Base-by-base conservation (phyloP, 2,329 filamentous ascomycete genomes). In the Elsinoe australis region DNA sequence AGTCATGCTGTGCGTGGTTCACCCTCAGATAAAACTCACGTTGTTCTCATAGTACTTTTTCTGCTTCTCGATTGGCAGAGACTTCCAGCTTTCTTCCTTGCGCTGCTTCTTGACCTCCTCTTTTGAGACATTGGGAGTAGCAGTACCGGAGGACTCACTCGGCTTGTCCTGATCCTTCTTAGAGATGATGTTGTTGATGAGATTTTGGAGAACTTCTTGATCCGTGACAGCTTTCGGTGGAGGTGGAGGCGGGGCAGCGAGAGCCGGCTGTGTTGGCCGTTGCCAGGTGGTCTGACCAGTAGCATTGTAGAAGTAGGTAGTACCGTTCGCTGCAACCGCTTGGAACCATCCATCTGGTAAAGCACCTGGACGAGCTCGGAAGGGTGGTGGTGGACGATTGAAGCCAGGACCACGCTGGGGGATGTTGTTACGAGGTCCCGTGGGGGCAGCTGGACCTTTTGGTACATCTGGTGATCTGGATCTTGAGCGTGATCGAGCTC, bases 1-100 rank as follows among this genome's bases (percentile, higher is more conserved):
- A 53, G 58, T 36, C 2, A 31, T 7, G 22, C 4, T 5, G 7
- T 6, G 9, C 24, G 33, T 28, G 29, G 26, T 14, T 5, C 17
- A 5, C 17, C 3, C 1, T 10, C 8, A 1, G 26, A 35, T 8
- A 44, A 28, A 34, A 71, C 85, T 64, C 74, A 94, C 87, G 45
- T 88, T 94, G 61, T 89, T 89, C 65, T 95, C 89, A 59, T 95
- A 96, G 2, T 95, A 74, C 70, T 87, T 95, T 78, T 88, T 94
- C 67, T 92, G 87, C 67, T 95, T 95, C 55, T 95, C 89, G 56
- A 80, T 64, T 1, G 82, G 72, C 24, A 82, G 64, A 51, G 74
- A 75, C 49, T 79, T 75, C 85, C 85, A 88, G 61, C 83, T 85
- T 39, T 87, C 82, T 57, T 75, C 74, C 56, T 78, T 82, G 48